Evolutionary conservation across 2,329 filamentous ascomycete species (phyloP).

Genomic region (Calonectria pteridis): DNA sequence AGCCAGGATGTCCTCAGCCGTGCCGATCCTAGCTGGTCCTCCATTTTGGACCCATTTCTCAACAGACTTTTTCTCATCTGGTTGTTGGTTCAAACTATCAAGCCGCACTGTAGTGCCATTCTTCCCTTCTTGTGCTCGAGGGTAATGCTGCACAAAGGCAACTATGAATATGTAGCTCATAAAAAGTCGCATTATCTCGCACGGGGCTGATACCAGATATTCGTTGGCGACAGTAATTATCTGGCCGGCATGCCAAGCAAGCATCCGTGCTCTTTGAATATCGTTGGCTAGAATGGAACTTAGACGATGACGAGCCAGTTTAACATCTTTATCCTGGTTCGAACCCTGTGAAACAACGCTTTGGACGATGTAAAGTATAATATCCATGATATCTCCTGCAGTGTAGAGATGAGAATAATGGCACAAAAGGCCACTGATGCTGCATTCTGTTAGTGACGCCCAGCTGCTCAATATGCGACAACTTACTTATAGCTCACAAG

Average conservation of each 20-base stretch:
- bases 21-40: conserved; percentile 43
- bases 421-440: conserved; percentile 43
- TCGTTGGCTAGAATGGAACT: conserved; percentile 38
- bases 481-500: conserved; percentile 48
- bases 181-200: conserved; percentile 49
- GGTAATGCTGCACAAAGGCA: conserved; percentile 42
- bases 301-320: conserved; percentile 41
- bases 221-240: conserved; percentile 47
- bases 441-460: conserved; percentile 23
- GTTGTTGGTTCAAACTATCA: conserved; percentile 34
- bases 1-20: conserved; percentile 36
- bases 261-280: conserved; percentile 32
- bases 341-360: conserved; percentile 36
- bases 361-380: conserved; percentile 47
- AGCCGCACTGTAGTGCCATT: conserved; percentile 25
- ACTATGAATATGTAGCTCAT: conserved; percentile 49
- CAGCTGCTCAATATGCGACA: background rate
- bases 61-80: conserved; percentile 14
- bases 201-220: conserved; percentile 46
- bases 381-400: conserved; percentile 44
- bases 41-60: conserved; percentile 41
- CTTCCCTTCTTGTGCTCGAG: background rate
- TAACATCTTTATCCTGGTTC: conserved; percentile 31
- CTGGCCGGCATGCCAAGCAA: conserved; percentile 47
- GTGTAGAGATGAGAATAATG: conserved; percentile 48